These are phyloP conservation scores for Huntiella omanensis DNA, from an alignment of 2,329 filamentous ascomycete species.

Conservation along the genomic window DNA sequence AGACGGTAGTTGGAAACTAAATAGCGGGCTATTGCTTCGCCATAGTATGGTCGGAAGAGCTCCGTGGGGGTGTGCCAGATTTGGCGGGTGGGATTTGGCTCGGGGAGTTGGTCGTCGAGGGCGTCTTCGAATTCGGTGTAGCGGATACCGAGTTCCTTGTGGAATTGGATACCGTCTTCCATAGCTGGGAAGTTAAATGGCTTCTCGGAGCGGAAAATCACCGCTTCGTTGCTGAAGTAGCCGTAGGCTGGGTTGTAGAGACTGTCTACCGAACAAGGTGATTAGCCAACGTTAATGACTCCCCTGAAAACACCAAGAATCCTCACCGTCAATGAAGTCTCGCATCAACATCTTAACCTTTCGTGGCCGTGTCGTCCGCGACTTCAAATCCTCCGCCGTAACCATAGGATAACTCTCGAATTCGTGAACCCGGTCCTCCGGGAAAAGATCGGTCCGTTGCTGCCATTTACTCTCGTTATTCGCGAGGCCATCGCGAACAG, in stretches of 20 bases:
- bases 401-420: slow-evolving; percentile 69
- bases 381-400: slow-evolving; percentile 59
- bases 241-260: slow-evolving; percentile 89
- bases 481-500: slow-evolving; percentile 13
- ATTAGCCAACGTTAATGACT: neutral
- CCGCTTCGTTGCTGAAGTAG: slow-evolving; percentile 90
- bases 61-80: slow-evolving; percentile 98
- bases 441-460: slow-evolving; percentile 58
- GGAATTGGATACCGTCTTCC: slow-evolving; percentile 71
- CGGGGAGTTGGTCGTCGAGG: slow-evolving; percentile 50
- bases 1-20: slow-evolving; percentile 92
- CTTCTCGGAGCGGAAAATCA: slow-evolving; percentile 83
- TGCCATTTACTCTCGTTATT: slow-evolving; percentile 60
- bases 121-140: slow-evolving; percentile 83
- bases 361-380: slow-evolving; percentile 54
- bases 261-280: slow-evolving; percentile 42
- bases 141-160: slow-evolving; percentile 52
- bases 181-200: slow-evolving; percentile 76
- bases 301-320: slow-evolving; percentile 7
- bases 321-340: slow-evolving; percentile 82
- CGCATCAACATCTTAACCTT: slow-evolving; percentile 92
- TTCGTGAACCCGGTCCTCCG: slow-evolving; percentile 60
- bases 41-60: slow-evolving; percentile 90
- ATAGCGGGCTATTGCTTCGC: slow-evolving; percentile 91
- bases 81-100: slow-evolving; percentile 59